A percentile compares a stretch with the other conserved stretches of the same genome.
These are phyloP conservation scores for Phaffia rhodozyma DNA, from an alignment of 1,284 basidiomycete genomes.

Conservation along the genomic window DNA sequence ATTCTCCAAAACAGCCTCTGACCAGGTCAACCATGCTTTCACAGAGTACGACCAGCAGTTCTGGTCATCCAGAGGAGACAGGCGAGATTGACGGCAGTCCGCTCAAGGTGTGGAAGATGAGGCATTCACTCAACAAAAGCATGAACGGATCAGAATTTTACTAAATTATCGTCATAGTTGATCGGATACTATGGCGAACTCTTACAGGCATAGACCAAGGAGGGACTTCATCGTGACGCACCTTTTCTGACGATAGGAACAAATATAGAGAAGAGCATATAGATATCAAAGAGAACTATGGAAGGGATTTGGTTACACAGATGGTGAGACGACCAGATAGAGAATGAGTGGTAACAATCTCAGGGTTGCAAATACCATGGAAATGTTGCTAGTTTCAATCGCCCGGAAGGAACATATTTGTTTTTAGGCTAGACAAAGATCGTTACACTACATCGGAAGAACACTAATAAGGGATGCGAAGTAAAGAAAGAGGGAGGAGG, in stretches of 20 bases:
- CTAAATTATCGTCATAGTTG: not conserved
- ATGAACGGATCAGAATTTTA: constrained; percentile 17
- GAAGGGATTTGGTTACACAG: not conserved
- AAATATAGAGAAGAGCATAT: not conserved
- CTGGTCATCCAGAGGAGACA: not conserved
- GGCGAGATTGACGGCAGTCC: not conserved
- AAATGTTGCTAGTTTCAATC: too few species aligned
- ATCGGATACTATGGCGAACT: not conserved
- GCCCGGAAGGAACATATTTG: too few species aligned
- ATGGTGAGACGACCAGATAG: not conserved
- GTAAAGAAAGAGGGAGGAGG: too few species aligned
- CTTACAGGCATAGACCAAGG: not conserved
- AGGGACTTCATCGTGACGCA: not conserved
- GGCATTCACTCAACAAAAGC: not conserved
- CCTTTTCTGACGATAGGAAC: not conserved
- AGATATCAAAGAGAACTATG: too few species aligned
- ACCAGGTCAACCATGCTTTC: too few species aligned
- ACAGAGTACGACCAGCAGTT: too few species aligned
- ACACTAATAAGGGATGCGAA: too few species aligned
- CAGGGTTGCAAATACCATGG: too few species aligned
- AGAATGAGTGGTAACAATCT: too few species aligned
- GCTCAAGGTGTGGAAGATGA: not conserved
- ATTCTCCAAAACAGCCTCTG: too few species aligned
- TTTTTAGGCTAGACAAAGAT: too few species aligned
- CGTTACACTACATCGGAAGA: too few species aligned